These are phyloP conservation scores for Albophoma yamanashiensis DNA, from an alignment of 2,329 filamentous ascomycete genomes.

Conservation along the genomic window DNA sequence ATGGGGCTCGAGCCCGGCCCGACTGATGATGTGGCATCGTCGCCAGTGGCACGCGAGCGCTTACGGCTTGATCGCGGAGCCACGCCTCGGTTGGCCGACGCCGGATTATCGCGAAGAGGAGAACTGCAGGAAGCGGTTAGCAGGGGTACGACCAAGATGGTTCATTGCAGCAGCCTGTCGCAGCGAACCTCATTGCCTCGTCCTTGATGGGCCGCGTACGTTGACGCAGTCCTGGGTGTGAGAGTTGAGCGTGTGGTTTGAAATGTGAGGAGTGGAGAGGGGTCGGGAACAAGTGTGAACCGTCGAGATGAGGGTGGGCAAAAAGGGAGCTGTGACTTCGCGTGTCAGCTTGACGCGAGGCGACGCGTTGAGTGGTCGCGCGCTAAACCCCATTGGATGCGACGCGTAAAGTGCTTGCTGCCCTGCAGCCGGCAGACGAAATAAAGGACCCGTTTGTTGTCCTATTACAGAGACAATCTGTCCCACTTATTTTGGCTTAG, in stretches of 20 bases:
- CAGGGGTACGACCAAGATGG: not conserved
- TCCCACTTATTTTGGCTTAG: not conserved
- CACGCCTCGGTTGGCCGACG: slow-evolving; percentile 70
- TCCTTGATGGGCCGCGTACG: not conserved
- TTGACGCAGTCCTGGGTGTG: not conserved
- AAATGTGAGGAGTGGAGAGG: not conserved
- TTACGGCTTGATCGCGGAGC: slow-evolving; percentile 41
- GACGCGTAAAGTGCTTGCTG: slow-evolving; percentile 25
- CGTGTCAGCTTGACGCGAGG: slow-evolving; percentile 12
- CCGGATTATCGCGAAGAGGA: slow-evolving; percentile 69
- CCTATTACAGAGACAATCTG: rapidly evolving
- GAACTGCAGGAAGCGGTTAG: slow-evolving; percentile 44
- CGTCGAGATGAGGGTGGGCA: slow-evolving; percentile 9
- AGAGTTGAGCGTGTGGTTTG: not conserved
- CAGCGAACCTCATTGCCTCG: slow-evolving; percentile 13
- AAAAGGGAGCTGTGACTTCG: slow-evolving; percentile 13
- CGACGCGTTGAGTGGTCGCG: slow-evolving; percentile 32
- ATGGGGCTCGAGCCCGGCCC: slow-evolving; percentile 48
- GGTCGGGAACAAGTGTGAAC: slow-evolving; percentile 4
- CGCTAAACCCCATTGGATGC: slow-evolving; percentile 17
- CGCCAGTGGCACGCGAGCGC: slow-evolving; percentile 40
- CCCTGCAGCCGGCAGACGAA: not conserved
- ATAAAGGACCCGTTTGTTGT: not conserved
- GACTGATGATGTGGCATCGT: slow-evolving; percentile 40
- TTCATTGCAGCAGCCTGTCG: not conserved